Percentiles rank a stretch among this genome's conserved stretches.
Conservation (phyloP, 2,329 filamentous ascomycete species). For the Colletotrichum phormii region DNA sequence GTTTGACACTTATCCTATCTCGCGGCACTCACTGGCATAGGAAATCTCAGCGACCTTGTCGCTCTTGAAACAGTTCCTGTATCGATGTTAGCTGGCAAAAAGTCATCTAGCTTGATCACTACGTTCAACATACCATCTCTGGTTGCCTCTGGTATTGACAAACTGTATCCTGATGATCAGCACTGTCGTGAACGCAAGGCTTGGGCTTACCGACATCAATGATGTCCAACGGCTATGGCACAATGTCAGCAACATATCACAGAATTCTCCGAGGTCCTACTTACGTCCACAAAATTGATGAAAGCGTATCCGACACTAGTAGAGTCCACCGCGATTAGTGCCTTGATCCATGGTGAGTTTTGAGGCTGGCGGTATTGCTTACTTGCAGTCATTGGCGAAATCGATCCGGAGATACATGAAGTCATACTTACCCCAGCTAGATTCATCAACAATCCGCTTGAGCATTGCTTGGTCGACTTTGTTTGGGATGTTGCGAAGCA, state of each 20-base stretch:
- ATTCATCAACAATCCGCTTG: constrained; percentile 82
- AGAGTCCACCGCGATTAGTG: background rate
- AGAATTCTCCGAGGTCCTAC: constrained; percentile 41
- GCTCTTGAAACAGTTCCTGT: constrained; percentile 82
- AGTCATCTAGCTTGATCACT: background rate
- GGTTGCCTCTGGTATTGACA: constrained; percentile 75
- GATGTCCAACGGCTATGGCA: constrained; percentile 74
- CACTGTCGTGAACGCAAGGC: constrained; percentile 39
- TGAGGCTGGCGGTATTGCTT: constrained; percentile 48
- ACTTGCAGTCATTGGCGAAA: constrained; percentile 87
- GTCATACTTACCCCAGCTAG: constrained; percentile 86
- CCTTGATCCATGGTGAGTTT: background rate
- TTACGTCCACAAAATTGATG: constrained; percentile 90
- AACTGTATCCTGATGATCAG: constrained; percentile 64
- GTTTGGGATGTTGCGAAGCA: constrained; percentile 96
- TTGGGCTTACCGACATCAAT: constrained; percentile 66
- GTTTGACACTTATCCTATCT: rapidly evolving
- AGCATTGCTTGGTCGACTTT: constrained; percentile 83
- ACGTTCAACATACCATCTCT: constrained; percentile 69
- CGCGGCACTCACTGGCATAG: constrained; percentile 81
- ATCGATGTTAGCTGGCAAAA: background rate
- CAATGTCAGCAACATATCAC: constrained; percentile 49
- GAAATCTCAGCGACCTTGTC: constrained; percentile 91
- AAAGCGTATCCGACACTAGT: constrained; percentile 94
- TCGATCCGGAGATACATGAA: constrained; percentile 96